Base-by-base conservation (phyloP, 208 protist genomes). In the Trypanosoma avium region DNA sequence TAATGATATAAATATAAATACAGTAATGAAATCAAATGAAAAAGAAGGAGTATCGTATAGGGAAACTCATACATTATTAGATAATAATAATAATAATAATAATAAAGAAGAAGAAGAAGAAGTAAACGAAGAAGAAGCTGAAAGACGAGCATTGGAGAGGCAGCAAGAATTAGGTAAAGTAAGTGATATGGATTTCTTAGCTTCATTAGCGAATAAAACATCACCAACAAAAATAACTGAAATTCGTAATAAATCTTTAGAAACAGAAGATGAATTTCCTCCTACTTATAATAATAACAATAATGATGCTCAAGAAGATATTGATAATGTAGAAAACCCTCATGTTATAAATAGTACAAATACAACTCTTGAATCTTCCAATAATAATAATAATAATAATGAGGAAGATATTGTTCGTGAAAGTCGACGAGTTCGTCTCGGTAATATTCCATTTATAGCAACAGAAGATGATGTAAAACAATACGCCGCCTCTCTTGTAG, bases 401-500 rank as follows among this genome's bases (percentile, higher is more conserved):
- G 2, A 81, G 50, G 72, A 78, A 24, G 81, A 75, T 19, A 66
- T 86, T 33, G 84, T 86, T 7, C 76, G 64, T 3, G 79, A 96
- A 42, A 85, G 86, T 5, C 88, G 88, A 22, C 90, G 97, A n/a
- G 64, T 99, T 22, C 97, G 96, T 36, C 66, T 99, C 13, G 78
- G 82, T 49, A 99, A 99, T 79, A 76, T 99, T n/a, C 77, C 97
- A 0, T 99, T 93, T 79, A 70, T 79, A n/a, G 82, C 87, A 5
- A 98, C 82, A 2, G 97, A 99, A 67, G 92, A 97, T 3, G 93
- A 99, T 42, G 68, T 99, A 17, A 79, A 89, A 59, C 75, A 96
- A 72, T 94, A 92, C 60, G 75, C 83, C 62, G 59, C 75, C 40
- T 88, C 83, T 0, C 94, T 78, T 7, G 92, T 99, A 45, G 94